phyloP scores from a whole-genome alignment of 768 basidiomycete genomes.

The Collybia sp. region DNA sequence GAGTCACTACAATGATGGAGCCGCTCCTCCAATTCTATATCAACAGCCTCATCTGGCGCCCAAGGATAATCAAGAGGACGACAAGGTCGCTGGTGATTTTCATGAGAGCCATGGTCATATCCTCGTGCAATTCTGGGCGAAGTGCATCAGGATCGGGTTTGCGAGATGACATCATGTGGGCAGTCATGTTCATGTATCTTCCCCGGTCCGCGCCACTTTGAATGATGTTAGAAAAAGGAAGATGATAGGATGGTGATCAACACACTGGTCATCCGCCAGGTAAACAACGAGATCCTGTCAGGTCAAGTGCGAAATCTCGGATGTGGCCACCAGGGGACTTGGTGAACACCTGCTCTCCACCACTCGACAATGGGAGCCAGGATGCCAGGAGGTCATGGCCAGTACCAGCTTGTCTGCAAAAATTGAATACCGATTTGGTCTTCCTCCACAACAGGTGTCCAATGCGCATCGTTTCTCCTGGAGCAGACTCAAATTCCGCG shows the following conservation, averaged over 20 bases:
- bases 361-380: constrained; percentile 29
- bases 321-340: constrained; percentile 33
- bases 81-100: constrained; percentile 53
- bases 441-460: constrained; percentile 16
- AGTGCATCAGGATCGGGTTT: constrained; percentile 37
- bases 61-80: constrained; percentile 35
- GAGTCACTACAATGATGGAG: constrained; percentile 37
- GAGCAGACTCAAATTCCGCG: constrained; percentile 14
- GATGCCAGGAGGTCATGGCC: constrained; percentile 34
- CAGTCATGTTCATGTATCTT: constrained; percentile 24
- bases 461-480: constrained; percentile 17
- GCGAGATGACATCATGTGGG: constrained; percentile 40
- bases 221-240: not conserved
- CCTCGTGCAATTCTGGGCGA: constrained; percentile 13
- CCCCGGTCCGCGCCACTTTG: not conserved
- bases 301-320: constrained; percentile 63
- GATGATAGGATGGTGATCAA: not conserved
- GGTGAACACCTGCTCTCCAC: constrained; percentile 14
- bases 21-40: constrained; percentile 49
- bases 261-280: constrained; percentile 6
- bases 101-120: constrained; percentile 27
- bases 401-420: constrained; percentile 46
- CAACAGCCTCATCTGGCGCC: constrained; percentile 23
- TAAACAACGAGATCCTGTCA: constrained; percentile 52
- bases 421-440: constrained; percentile 9